Evolutionary conservation across 1,139 yeast genomes (phyloP).

Genomic region (Keqinozyma sinolaborantium): DNA sequence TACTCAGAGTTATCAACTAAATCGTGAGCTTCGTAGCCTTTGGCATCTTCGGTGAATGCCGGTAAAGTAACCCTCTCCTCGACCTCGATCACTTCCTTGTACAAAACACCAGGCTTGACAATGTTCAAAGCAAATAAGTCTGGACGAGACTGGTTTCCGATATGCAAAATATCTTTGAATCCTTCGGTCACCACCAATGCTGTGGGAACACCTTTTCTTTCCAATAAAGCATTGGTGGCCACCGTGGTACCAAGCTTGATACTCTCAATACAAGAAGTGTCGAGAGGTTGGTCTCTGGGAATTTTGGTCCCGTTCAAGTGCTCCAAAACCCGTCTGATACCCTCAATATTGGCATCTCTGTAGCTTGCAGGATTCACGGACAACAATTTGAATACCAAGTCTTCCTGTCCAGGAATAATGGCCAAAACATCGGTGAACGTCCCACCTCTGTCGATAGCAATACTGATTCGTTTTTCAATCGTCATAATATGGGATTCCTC

Average conservation of each 20-base stretch:
- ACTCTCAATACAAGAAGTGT: slow-evolving; percentile 33
- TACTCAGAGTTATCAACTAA: slow-evolving; percentile 11
- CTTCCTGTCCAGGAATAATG: slow-evolving; percentile 10
- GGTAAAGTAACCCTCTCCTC: slow-evolving; percentile 73
- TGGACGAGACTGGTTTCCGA: slow-evolving; percentile 77
- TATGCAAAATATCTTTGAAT: slow-evolving; percentile 56
- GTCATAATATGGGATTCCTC: slow-evolving; percentile 6
- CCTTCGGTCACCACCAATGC: slow-evolving; percentile 64
- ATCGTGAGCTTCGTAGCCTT: slow-evolving; percentile 18
- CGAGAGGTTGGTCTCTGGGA: slow-evolving; percentile 14
- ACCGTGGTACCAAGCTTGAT: slow-evolving; percentile 80
- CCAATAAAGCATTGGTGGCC: slow-evolving; percentile 72
- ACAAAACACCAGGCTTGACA: slow-evolving; percentile 53
- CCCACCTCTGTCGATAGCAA: slow-evolving; percentile 19
- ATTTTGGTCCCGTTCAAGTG: slow-evolving; percentile 8
- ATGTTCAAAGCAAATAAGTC: slow-evolving; percentile 61
- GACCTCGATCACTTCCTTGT: slow-evolving; percentile 60
- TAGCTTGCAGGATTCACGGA: slow-evolving; percentile 18
- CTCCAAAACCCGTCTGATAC: slow-evolving; percentile 17
- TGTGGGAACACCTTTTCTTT: slow-evolving; percentile 62
- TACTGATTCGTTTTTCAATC: slow-evolving; percentile 7
- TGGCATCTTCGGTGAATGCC: slow-evolving; percentile 60
- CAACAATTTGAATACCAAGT: slow-evolving; percentile 14
- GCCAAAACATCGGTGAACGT: slow-evolving; percentile 17
- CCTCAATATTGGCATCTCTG: slow-evolving; percentile 18